Base-by-base conservation (phyloP, 2,329 filamentous ascomycete species). In the Lanzia echinophila region DNA sequence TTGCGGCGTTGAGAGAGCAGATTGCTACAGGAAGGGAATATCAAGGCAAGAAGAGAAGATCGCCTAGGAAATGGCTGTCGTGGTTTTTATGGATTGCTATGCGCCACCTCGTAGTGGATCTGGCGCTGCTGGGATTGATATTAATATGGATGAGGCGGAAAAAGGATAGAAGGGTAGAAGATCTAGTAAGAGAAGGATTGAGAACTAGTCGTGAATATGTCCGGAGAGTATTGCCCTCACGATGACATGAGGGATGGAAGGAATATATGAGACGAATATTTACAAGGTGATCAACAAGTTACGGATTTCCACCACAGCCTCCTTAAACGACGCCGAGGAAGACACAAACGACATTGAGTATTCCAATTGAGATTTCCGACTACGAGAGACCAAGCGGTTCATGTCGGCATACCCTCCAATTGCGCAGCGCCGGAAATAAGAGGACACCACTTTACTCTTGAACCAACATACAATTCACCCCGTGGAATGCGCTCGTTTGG, bases 1-100 rank as follows among this genome's bases (percentile, higher is more conserved):
- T 99, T 32, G 91, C 94, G 1, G 94, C 94, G 0, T 72, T 97
- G 58, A 81, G 94, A 34, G 94, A 99, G 71, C 91, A 97, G 67
- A 86, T 97, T 61, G 86, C 90, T 51, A 80, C 83, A 0, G 84
- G 88, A 0, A 78, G 87, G 12, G 81, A 92, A 60, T 87, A 87
- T 72, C 80, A 81, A 58, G 79, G 81, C 17, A 81, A 80, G 61
- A 84, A 79, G 61, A 79, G 81, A 57, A 81, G 80, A 57, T 84
- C 80, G 51, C 69, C 87, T 22, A 77, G 82, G 47, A 78, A 83
- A 1, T 95, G 89, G 88, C 47, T 86, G 1, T 75, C 81, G 43
- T 89, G 89, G 79, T 62, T 86, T 3, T 68, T 86, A 0, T 91
- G 86, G 86, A 71, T 82, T 39, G 68, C 80, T 19, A 69, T 86